Percentiles rank a stretch among this genome's conserved stretches.
Conservation (phyloP, 768 basidiomycete genomes). For the Amanita phalloides region DNA sequence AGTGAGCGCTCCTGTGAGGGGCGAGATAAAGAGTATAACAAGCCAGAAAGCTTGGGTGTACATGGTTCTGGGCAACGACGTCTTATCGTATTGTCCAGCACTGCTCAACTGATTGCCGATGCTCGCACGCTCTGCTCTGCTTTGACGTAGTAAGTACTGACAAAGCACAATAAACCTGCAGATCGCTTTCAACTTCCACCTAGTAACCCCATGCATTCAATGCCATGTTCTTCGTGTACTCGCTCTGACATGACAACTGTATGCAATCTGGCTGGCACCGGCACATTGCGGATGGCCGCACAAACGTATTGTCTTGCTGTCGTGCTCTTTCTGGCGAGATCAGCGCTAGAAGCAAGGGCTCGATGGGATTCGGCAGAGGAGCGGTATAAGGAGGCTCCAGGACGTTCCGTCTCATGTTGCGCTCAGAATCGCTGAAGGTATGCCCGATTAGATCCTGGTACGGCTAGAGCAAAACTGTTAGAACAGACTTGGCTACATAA, state of each 20-base stretch:
- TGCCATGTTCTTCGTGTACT: not conserved
- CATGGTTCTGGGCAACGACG: not conserved
- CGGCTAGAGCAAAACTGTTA: not conserved
- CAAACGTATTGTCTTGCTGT: not conserved
- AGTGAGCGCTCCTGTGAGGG: not conserved
- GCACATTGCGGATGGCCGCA: not conserved
- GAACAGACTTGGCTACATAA: not conserved
- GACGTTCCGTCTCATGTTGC: too few relatives aligned
- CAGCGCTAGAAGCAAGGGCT: not conserved
- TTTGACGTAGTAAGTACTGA: not conserved
- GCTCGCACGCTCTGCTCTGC: too few relatives aligned
- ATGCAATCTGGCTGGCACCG: not conserved
- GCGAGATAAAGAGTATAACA: not conserved
- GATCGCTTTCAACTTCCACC: not conserved
- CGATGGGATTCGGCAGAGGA: not conserved
- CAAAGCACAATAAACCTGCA: not conserved
- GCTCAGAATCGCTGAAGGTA: too few relatives aligned
- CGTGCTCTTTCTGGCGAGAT: not conserved
- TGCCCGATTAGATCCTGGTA: not conserved
- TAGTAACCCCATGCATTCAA: conserved; percentile 3
- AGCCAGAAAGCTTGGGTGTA: not conserved
- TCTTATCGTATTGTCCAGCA: not conserved
- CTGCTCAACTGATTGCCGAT: not conserved
- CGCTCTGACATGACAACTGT: not conserved
- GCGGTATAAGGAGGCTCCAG: not conserved